These are phyloP conservation scores for Sugiyamaella marilandica DNA, from an alignment of 805 yeast species.

Conservation along the genomic window DNA sequence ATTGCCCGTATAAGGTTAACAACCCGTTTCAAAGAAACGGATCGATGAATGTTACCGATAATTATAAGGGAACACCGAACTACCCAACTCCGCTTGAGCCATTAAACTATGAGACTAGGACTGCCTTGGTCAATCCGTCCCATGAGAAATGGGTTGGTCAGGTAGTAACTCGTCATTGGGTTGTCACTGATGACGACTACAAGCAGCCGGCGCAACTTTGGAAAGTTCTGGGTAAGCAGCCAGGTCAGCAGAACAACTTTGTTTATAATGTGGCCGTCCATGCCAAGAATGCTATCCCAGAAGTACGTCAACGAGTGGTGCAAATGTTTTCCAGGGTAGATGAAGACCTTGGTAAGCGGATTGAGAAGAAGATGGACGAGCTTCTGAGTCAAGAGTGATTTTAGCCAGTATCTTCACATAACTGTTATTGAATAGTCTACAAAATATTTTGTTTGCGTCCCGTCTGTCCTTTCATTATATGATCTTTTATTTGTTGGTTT, in stretches of 20 bases:
- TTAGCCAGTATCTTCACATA: not conserved
- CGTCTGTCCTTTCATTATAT: too few species aligned
- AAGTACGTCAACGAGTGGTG: conserved; percentile 72
- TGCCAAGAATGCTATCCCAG: conserved; percentile 58
- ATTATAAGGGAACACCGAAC: conserved; percentile 48
- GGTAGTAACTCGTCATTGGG: conserved; percentile 85
- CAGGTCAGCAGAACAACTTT: conserved; percentile 77
- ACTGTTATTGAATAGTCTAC: too few species aligned
- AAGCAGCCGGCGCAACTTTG: conserved; percentile 73
- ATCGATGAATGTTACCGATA: conserved; percentile 42
- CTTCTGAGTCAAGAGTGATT: not conserved
- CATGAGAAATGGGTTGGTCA: conserved; percentile 82
- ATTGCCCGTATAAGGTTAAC: conserved; percentile 48
- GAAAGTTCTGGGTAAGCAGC: conserved; percentile 64
- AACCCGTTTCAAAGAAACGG: conserved; percentile 60
- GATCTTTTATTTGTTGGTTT: too few species aligned
- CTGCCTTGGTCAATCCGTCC: conserved; percentile 15
- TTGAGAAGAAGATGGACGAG: conserved; percentile 28
- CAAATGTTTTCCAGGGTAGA: conserved; percentile 72
- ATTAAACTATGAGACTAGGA: conserved; percentile 25
- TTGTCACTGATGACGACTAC: conserved; percentile 61
- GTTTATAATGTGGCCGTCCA: conserved; percentile 82
- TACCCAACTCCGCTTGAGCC: conserved; percentile 43
- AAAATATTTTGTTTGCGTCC: too few species aligned
- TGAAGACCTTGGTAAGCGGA: conserved; percentile 58